Conservation (phyloP, 768 basidiomycete genomes). For the Clitopilus passeckerianus region DNA sequence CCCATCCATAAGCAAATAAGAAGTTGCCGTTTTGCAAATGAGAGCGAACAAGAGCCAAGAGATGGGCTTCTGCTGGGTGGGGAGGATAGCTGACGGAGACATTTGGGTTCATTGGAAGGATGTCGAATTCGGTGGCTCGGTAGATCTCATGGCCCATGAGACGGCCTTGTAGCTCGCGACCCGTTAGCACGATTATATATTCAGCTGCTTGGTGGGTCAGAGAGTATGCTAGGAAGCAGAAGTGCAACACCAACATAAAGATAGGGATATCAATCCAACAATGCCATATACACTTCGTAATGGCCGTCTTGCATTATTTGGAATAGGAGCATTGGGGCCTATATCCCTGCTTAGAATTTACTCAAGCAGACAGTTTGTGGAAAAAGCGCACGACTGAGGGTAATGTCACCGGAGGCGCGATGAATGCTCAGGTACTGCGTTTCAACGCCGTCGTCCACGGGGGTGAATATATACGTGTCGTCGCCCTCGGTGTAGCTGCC, state of each 20-base stretch:
- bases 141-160: slow-evolving; percentile 86
- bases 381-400: slow-evolving; percentile 53
- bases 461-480: slow-evolving; percentile 78
- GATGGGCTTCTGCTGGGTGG: slow-evolving; percentile 83
- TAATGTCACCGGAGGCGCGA: slow-evolving; percentile 70
- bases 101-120: slow-evolving; percentile 79
- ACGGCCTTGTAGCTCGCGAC: slow-evolving; percentile 70
- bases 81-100: slow-evolving; percentile 64
- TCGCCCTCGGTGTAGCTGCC: slow-evolving; percentile 62
- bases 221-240: not conserved
- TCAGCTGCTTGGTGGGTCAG: slow-evolving; percentile 59
- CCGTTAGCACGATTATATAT: slow-evolving; percentile 86
- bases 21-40: slow-evolving; percentile 80
- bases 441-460: slow-evolving; percentile 48
- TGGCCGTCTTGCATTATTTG: slow-evolving; percentile 52
- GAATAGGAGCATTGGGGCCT: slow-evolving; percentile 54
- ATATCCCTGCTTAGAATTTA: slow-evolving; percentile 5
- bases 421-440: slow-evolving; percentile 68
- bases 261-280: slow-evolving; percentile 70
- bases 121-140: slow-evolving; percentile 84
- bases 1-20: slow-evolving; percentile 88
- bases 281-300: slow-evolving; percentile 71
- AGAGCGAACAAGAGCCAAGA: slow-evolving; percentile 80
- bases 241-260: slow-evolving; percentile 45
- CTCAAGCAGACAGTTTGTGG: not conserved